Evolutionary conservation across 2,329 filamentous ascomycete species (phyloP).

Genomic region (Phyllosticta citriasiana): DNA sequence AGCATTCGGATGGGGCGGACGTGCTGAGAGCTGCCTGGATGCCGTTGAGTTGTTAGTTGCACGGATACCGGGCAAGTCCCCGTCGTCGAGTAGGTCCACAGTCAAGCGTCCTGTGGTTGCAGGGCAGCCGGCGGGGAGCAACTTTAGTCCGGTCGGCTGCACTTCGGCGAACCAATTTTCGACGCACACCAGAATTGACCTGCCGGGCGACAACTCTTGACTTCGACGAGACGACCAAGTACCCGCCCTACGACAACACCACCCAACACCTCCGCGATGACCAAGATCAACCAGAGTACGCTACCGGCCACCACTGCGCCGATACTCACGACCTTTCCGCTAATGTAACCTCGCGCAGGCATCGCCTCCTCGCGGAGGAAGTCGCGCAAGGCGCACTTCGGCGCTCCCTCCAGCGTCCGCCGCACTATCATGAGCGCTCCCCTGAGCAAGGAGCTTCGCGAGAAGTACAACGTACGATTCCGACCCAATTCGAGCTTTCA

Average conservation of each 20-base stretch:
- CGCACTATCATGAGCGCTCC: slow-evolving; percentile 81
- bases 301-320: slow-evolving; percentile 9
- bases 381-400: slow-evolving; percentile 98
- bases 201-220: neutral
- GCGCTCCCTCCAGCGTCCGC: slow-evolving; percentile 85
- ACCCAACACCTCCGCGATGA: slow-evolving; percentile 46
- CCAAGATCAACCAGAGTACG: slow-evolving; percentile 57
- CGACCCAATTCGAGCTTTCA: neutral
- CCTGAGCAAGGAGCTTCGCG: slow-evolving; percentile 71
- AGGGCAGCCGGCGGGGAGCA: too few species aligned
- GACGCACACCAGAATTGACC: neutral
- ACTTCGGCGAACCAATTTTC: too few species aligned
- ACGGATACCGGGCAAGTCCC: neutral
- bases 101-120: too few species aligned
- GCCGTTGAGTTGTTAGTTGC: neutral
- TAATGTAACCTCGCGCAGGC: slow-evolving; percentile 9
- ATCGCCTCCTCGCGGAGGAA: slow-evolving; percentile 85
- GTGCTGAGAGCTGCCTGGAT: too few species aligned
- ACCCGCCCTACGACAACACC: slow-evolving; percentile 9
- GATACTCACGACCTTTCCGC: neutral
- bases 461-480: slow-evolving; percentile 88
- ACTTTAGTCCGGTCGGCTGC: too few species aligned
- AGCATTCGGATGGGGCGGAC: too few species aligned
- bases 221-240: slow-evolving; percentile 9
- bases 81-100: neutral